These are phyloP conservation scores for Neurospora africana DNA, from an alignment of 495 filamentous ascomycete species.

Conservation along the genomic window DNA sequence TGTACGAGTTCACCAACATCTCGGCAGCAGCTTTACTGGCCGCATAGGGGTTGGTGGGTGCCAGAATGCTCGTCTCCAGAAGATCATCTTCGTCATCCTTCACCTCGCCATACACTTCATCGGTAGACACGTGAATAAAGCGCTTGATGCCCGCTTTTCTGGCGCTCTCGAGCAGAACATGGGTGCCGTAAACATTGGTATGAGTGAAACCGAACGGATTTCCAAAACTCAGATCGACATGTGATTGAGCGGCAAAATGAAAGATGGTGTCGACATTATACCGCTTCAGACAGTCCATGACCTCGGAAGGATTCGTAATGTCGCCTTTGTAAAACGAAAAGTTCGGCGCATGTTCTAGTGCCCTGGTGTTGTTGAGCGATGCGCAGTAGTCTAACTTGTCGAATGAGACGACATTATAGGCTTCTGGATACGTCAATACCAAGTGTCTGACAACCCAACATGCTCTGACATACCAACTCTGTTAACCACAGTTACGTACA, in stretches of 20 bases:
- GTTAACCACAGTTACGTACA: neutral
- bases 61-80: constrained; percentile 49
- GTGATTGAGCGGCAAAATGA: constrained; percentile 67
- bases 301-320: constrained; percentile 49
- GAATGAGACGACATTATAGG: constrained; percentile 65
- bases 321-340: constrained; percentile 69
- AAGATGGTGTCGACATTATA: constrained; percentile 64
- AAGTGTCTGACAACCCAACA: constrained; percentile 67
- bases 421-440: constrained; percentile 50
- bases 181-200: constrained; percentile 65
- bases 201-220: constrained; percentile 61
- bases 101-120: constrained; percentile 71
- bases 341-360: constrained; percentile 49
- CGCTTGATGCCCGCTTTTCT: constrained; percentile 50
- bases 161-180: constrained; percentile 58
- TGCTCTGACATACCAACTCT: constrained; percentile 27
- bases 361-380: constrained; percentile 57
- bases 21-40: constrained; percentile 71
- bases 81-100: constrained; percentile 50
- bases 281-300: constrained; percentile 47
- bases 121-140: constrained; percentile 66
- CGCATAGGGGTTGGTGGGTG: constrained; percentile 68
- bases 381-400: constrained; percentile 70
- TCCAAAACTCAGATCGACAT: constrained; percentile 62
- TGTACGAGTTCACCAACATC: constrained; percentile 69